Base-by-base conservation (phyloP, 768 basidiomycete genomes). In the Suillus occidentalis region DNA sequence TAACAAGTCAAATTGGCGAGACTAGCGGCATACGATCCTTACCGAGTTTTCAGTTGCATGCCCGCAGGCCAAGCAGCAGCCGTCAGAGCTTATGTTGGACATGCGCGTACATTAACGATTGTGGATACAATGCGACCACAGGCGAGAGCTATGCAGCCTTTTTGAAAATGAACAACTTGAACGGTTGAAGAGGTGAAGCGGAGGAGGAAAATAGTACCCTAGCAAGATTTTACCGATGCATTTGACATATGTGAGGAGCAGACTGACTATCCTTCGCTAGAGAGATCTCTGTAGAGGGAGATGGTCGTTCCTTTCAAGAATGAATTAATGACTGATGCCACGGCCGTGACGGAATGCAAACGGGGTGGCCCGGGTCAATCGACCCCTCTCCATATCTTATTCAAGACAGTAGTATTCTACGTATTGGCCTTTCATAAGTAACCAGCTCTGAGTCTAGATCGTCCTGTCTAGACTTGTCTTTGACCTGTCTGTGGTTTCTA, bases 41-140 rank as follows among this genome's bases (percentile, higher is more conserved):
- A 84, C 85, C 65, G 80, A 75, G 71, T 82, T 76, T 68, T 80
- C 81, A 67, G 90, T 83, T 47, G 91, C 90, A 80, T 90, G 90
- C 34, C 80, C 73, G 67, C 89, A 89, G 57, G 81, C 74, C 52
- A 82, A 76, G 83, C 73, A 31, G 76, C 77, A 61, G 79, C 78
- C 60, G 84, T 79, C 28, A 82, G 72, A 61, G 77, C 72, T 60
- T 76, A 70, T n/a, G 8, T 4, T 34, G 85, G 72, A 22, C 81
- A 75, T 6, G 80, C 71, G 55, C 85, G 82, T 31, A 84, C 76
- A 70, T 72, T 72, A 62, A 72, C 65, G 62, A 81, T 67, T 8
- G 77, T 75, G 22, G 88, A 87, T 47, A 84, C 83, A 63, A 92
- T 76, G 72, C 90, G 87, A 71, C 85, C 78, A 75, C 88, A 85